Base-by-base conservation (phyloP, 73 alveolate genomes). In the Paramecium biaurelia region DNA sequence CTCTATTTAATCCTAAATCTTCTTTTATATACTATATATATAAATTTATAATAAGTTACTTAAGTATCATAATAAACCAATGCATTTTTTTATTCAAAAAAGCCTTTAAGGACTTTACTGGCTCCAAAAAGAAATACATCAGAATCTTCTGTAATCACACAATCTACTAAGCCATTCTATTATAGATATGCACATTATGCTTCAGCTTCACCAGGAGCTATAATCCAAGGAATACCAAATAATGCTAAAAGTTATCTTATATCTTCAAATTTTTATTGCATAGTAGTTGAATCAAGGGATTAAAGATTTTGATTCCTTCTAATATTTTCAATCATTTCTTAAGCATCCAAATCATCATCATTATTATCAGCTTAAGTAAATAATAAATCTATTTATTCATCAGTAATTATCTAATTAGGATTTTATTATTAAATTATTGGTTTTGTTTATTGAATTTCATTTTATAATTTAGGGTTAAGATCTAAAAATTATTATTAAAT, bases 171-270 rank as follows among this genome's bases (percentile, higher is more conserved):
- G 5, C 95, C 95, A 23, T 42, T 45, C 41, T 59, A 41, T 49
- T 96, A 95, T 11, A 96, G 93, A 74, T 82, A 94, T 9, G 98
- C 98, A 79, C 98, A 96, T 68, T 96, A 90, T 1, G 97, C 94
- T 70, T 96, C 98, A 11, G 98, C 98, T 85, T 96, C 98, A 38
- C 93, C 94, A 12, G 98, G 98, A 12, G 98, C 97, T 86, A 92
- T 92, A 24, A 96, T 92, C 79, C 86, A 96, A 2, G 98, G 98
- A 12, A 96, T 90, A 43, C 98, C 98, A 79, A 92, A 93, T 1
- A 96, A 41, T 15, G 42, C 26, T 11, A 96, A 93, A 1, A 96
- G 82, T n/a, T 85, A 43, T 85, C 96, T 93, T 12, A 96, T 92
- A 42, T 96, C 95, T 49, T 90, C 85, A 23, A 85, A 76, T 74